Evolutionary conservation across 2,329 filamentous ascomycete genomes (phyloP).

Genomic region (Calonectria crousiana): DNA sequence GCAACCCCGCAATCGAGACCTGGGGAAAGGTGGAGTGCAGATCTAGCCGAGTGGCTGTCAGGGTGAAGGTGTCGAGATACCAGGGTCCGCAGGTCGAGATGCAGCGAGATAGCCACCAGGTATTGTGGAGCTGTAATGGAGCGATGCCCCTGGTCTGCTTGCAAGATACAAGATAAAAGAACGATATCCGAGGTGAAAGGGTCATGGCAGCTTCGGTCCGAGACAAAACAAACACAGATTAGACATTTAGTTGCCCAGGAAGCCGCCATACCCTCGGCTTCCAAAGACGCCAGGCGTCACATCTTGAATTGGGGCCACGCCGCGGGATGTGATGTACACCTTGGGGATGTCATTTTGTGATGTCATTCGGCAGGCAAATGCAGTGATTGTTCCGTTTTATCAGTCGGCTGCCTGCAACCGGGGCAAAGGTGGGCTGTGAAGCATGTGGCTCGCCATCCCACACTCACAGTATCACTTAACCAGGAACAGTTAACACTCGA

Average conservation of each 20-base stretch:
- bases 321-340: background rate
- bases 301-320: background rate
- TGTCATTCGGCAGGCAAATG: background rate
- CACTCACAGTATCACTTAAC: background rate
- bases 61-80: no score
- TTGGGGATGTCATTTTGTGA: background rate
- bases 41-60: no score
- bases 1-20: background rate
- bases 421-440: background rate
- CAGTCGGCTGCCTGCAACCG: background rate
- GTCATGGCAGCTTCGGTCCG: no score
- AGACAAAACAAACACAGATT: background rate
- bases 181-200: background rate
- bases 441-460: background rate
- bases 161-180: background rate
- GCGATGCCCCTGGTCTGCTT: no score
- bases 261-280: background rate
- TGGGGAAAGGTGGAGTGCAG: background rate
- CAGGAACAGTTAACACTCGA: background rate
- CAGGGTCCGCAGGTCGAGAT: no score
- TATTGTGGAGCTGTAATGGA: no score
- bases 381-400: background rate
- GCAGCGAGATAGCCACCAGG: no score
- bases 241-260: background rate
- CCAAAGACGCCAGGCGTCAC: background rate